A percentile compares a stretch with the other conserved stretches of the same genome.
Evolutionary conservation across 305 asterid species (phyloP).

Genomic region (Rubia balearica): DNA sequence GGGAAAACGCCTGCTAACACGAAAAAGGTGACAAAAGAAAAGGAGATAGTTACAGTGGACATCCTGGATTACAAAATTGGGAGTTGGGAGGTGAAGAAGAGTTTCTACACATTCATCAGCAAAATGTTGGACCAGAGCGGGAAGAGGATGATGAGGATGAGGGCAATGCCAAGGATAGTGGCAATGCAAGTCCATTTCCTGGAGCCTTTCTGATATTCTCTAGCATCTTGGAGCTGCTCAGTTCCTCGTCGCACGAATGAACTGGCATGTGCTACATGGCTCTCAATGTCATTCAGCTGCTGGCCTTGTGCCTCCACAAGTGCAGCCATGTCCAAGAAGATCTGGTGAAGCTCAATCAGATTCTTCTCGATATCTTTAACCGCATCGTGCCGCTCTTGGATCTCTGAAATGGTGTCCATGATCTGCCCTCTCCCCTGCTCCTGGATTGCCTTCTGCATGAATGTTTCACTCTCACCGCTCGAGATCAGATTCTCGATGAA

Average conservation of each 20-base stretch:
- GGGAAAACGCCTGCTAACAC: no score
- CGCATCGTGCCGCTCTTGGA: conserved; percentile 74
- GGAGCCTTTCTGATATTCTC: conserved; percentile 29
- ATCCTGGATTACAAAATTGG: neutral
- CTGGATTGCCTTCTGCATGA: conserved; percentile 55
- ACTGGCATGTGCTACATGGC: conserved; percentile 37
- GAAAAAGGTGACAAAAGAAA: no score
- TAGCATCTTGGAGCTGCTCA: conserved; percentile 32
- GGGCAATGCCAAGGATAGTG: conserved; percentile 19
- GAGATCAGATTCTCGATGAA: conserved; percentile 57
- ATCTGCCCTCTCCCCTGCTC: conserved; percentile 52
- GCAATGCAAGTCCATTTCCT: conserved; percentile 33
- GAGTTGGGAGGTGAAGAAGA: no score
- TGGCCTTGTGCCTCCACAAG: conserved; percentile 43
- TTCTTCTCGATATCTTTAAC: conserved; percentile 56
- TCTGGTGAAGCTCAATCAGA: conserved; percentile 55
- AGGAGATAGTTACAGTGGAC: neutral
- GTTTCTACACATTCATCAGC: conserved; percentile 13
- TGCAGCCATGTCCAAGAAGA: conserved; percentile 63
- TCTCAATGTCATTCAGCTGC: conserved; percentile 33
- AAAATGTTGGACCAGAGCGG: conserved; percentile 32
- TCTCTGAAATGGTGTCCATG: conserved; percentile 60
- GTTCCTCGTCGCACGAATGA: conserved; percentile 37
- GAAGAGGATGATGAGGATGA: conserved; percentile 24
- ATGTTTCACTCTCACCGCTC: conserved; percentile 41